phyloP scores from a whole-genome alignment of 331 rosid species.

The Ulmus americana region DNA sequence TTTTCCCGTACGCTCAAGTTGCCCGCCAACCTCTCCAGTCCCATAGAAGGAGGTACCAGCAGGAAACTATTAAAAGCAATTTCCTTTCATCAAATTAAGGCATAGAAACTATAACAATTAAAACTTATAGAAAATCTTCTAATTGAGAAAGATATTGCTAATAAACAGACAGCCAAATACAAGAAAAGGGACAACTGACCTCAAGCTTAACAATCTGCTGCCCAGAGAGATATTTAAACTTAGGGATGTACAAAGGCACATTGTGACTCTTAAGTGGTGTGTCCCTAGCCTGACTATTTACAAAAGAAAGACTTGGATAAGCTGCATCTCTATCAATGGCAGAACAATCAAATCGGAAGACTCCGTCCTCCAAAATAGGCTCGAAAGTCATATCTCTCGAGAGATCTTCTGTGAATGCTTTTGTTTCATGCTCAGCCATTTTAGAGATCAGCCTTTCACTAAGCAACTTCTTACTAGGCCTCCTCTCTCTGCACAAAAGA shows the following conservation, averaged over 20 bases:
- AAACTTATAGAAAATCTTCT: background rate
- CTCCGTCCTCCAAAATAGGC: slow-evolving; percentile 70
- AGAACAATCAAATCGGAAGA: slow-evolving; percentile 84
- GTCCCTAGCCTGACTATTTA: slow-evolving; percentile 50
- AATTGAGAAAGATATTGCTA: slow-evolving; percentile 1
- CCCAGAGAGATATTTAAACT: slow-evolving; percentile 43
- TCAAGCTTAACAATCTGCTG: slow-evolving; percentile 69
- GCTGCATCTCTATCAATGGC: slow-evolving; percentile 53
- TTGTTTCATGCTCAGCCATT: slow-evolving; percentile 49
- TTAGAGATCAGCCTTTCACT: slow-evolving; percentile 25
- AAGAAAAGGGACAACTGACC: slow-evolving; percentile 38
- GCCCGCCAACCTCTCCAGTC: slow-evolving; percentile 88
- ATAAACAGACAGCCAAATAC: slow-evolving; percentile 1
- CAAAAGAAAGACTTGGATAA: slow-evolving; percentile 67
- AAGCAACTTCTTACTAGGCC: slow-evolving; percentile 25
- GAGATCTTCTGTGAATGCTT: slow-evolving; percentile 29
- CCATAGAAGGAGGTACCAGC: slow-evolving; percentile 78
- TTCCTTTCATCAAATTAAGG: slow-evolving; percentile 17
- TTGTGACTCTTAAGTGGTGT: slow-evolving; percentile 38
- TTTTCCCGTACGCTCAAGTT: slow-evolving; percentile 81
- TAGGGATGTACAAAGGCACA: slow-evolving; percentile 52
- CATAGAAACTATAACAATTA: background rate
- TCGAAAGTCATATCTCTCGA: slow-evolving; percentile 61
- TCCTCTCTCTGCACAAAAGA: slow-evolving; percentile 35
- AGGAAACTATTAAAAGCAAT: slow-evolving; percentile 54